Evolutionary conservation across 331 rosid species (phyloP).

Genomic region (Stylosanthes scabra): DNA sequence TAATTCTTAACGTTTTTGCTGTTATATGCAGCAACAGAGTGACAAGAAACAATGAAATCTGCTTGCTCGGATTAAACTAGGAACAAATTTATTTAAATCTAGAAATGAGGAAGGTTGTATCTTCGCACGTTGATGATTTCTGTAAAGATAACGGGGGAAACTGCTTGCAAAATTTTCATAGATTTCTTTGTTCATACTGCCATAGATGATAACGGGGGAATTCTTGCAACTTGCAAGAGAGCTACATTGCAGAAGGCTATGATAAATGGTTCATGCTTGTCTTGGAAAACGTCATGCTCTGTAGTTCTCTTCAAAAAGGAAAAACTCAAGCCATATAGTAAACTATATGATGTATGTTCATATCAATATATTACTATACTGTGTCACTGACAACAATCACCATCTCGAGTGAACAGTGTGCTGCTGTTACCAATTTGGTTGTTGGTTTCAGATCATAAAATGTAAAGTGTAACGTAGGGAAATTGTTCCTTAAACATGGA

Average conservation of each 20-base stretch:
- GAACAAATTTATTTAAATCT: constrained; percentile 21
- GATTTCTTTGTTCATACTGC: neutral
- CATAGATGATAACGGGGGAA: constrained; percentile 10
- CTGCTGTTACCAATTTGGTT: constrained; percentile 4
- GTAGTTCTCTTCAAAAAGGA: neutral
- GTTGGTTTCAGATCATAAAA: constrained; percentile 34
- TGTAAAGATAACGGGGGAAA: constrained; percentile 26
- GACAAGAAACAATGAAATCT: constrained; percentile 35
- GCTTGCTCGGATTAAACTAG: constrained; percentile 29
- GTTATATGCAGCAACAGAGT: constrained; percentile 45
- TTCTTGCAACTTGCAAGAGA: constrained; percentile 11
- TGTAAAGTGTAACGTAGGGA: constrained; percentile 3
- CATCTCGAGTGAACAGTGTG: constrained; percentile 36
- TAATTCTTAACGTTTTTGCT: constrained; percentile 9
- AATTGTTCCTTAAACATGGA: constrained; percentile 21
- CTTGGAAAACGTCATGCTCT: constrained; percentile 5
- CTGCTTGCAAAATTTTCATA: constrained; percentile 6
- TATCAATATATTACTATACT: neutral
- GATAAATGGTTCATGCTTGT: constrained; percentile 10
- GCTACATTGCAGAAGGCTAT: constrained; percentile 31
- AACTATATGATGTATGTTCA: constrained; percentile 3
- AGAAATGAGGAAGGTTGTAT: constrained; percentile 30
- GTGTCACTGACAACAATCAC: neutral
- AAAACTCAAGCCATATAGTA: neutral
- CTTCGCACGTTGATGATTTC: constrained; percentile 10